Evolutionary conservation across 768 basidiomycete genomes (phyloP), one percentile per base, ranked within the genome.

Genomic region (Tylopilus sp.): DNA sequence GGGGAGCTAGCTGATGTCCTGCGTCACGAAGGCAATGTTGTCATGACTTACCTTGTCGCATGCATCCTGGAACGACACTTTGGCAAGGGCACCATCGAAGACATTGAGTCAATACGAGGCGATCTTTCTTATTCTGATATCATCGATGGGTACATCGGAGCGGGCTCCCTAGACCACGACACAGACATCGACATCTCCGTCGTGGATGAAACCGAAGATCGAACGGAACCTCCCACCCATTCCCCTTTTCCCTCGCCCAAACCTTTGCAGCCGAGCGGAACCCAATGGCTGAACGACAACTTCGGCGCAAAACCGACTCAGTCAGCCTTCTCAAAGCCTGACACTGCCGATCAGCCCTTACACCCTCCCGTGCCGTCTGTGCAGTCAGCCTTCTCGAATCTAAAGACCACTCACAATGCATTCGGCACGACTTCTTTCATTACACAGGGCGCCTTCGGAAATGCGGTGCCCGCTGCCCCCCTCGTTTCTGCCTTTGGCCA

Each of bases 61-160:
- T 97, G 93, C 63, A 80, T 98, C 42, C 73, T 94, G 40, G 91
- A 95, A 65, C 73, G 85, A n/a, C 75, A 91, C 42, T 94, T 98
- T 64, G 86, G 88, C 57, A 79, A 82, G 59, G 88, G 86, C 40
- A 82, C 90, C 4, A 82, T 90, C 53, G 84, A 89, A 5, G 80
- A 86, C 47, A 87, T 90, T 31, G 87, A 88, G 57, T 66, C 67
- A 22, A 80, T 91, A 51, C 75, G 81, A 47, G 82, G 77, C 2
- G 76, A 75, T 18, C 67, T 88, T 42, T 69, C 73, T 21, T 73
- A 82, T 31, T 72, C 79, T 0, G 80, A 89, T 51, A 74, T 91
- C 55, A 87, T 91, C 46, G 88, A 91, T 57, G 88, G 87, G 61
- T 75, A 40, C 70, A 75, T 38, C 22, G 50, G 58, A 33, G 50